Evolutionary conservation across 805 yeast genomes (phyloP).

Genomic region (Kodamaea kaohsiungensis): DNA sequence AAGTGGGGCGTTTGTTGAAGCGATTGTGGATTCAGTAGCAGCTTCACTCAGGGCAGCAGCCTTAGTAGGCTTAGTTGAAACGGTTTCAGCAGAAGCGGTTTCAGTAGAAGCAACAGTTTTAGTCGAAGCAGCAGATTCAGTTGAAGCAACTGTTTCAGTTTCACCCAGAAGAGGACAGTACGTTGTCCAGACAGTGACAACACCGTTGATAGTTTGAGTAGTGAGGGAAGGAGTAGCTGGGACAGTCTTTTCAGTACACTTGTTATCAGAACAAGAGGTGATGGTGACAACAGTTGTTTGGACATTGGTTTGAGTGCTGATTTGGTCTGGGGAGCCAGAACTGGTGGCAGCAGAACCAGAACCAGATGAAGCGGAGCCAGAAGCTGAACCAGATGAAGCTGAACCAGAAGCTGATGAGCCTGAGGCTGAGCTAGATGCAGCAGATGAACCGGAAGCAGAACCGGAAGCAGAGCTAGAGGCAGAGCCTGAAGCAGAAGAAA

Average conservation of each 20-base stretch:
- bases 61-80: neutral
- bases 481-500: neutral
- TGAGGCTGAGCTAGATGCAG: slow-evolving; percentile 3
- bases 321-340: neutral
- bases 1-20: neutral
- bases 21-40: no score
- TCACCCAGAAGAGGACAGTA: slow-evolving; percentile 10
- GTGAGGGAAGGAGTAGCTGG: slow-evolving; percentile 7
- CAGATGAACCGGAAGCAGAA: neutral
- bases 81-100: neutral
- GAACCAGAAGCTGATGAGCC: slow-evolving; percentile 1
- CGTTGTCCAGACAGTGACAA: slow-evolving; percentile 14
- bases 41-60: no score
- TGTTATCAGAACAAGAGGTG: slow-evolving; percentile 9
- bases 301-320: neutral
- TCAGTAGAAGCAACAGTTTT: neutral
- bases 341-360: neutral
- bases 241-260: slow-evolving; percentile 5
- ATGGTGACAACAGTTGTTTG: slow-evolving; percentile 2
- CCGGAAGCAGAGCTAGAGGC: slow-evolving; percentile 2
- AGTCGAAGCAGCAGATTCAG: neutral
- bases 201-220: slow-evolving; percentile 15
- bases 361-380: slow-evolving; percentile 3
- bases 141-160: slow-evolving; percentile 4
- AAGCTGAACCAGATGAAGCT: neutral